Evolutionary conservation across 345 rosid species (phyloP), one percentile per base, ranked within the genome.

Genomic region (Moricandia moricandioides): DNA sequence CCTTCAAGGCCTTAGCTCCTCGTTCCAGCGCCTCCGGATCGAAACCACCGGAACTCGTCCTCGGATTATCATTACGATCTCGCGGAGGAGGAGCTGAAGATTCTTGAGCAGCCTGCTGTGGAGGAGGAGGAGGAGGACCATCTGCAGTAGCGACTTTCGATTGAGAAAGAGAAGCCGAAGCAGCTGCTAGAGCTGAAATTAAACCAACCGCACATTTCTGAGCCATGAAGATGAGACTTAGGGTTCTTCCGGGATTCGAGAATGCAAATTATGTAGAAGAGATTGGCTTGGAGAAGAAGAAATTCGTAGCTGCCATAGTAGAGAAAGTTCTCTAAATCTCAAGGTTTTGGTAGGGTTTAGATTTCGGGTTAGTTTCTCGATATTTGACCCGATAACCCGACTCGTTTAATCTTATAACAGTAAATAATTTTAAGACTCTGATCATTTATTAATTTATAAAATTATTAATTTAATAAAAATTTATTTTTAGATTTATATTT

Each of bases 1-100:
- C 91, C 69, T 74, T 82, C 85, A 92, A 80, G 33, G 93, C 90
- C 76, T 84, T 74, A 31, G 91, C 99, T 7, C 98, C 98, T 34
- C 90, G 87, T 83, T 92, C 99, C 59, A 95, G 83, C 7, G 99
- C 90, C 86, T 88, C 90, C 1, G 97, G 99, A 77, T 95, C 96
- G 59, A 95, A 92, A 13, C 99, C 99, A 31, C 90, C 83, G 3
- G 97, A 88, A 3, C 86, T 81, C 4, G 98, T 94, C 83, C 96
- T 83, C 7, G 99, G 97, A 58, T 89, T 79, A 71, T 88, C 87
- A 72, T 90, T 95, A 52, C 96, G 79, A 49, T 75, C 84, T 72
- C 69, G 85, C 63, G 84, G 64, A 56, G 80, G 47, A 5, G 16
- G 8, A 49, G 55, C 0, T 6, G 8, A 14, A 47, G 52, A 47